Evolutionary conservation across 768 basidiomycete species (phyloP).

Genomic region (Lactifluus volemus): DNA sequence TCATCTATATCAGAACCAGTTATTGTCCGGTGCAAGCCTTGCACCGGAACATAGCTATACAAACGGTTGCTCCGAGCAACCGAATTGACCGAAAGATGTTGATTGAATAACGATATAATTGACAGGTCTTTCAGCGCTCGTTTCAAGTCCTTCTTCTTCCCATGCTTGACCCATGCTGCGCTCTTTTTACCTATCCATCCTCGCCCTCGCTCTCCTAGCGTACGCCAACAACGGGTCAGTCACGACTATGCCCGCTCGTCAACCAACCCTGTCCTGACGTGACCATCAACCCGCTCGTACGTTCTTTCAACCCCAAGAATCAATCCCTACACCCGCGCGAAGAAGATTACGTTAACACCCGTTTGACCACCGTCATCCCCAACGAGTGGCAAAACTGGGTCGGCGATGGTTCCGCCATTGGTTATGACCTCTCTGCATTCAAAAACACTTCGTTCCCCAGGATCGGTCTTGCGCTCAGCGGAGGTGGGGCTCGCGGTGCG

Average conservation of each 20-base stretch:
- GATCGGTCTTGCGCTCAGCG: conserved; percentile 59
- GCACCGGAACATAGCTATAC: no score
- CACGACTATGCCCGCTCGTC: conserved; percentile 45
- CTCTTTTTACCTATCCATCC: background rate
- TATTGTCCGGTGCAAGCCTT: no score
- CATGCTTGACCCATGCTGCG: background rate
- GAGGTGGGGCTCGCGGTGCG: conserved; percentile 62
- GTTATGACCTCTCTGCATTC: conserved; percentile 44
- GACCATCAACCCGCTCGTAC: conserved; percentile 39
- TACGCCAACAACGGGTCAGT: conserved; percentile 19
- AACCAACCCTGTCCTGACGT: conserved; percentile 45
- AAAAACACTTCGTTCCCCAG: conserved; percentile 32
- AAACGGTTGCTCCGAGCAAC: no score
- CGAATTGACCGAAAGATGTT: no score
- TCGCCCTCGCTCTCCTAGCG: background rate
- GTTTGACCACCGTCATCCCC: conserved; percentile 34
- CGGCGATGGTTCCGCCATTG: conserved; percentile 41
- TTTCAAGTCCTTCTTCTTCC: no score
- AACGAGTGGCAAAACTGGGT: conserved; percentile 53
- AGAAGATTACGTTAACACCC: conserved; percentile 35
- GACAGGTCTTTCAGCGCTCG: no score
- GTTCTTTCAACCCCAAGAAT: conserved; percentile 40
- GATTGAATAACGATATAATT: no score
- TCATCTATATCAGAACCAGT: no score
- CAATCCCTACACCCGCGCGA: conserved; percentile 47